Conservation (phyloP, 2,329 filamentous ascomycete species). For the Penicillium digitatum region DNA sequence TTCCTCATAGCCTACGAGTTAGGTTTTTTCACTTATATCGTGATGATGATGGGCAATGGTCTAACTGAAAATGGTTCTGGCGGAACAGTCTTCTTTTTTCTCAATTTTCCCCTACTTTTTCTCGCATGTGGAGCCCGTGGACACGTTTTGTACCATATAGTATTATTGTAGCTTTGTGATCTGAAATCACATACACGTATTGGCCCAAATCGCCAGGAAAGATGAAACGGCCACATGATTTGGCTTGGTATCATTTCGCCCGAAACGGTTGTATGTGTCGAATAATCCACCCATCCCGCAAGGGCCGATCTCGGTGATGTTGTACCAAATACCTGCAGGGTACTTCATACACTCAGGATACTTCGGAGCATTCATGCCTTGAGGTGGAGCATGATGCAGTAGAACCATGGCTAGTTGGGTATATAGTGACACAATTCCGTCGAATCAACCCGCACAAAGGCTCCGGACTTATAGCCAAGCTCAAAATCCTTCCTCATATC, state of each 20-base stretch:
- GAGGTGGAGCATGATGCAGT: conserved; percentile 8
- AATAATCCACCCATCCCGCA: conserved; percentile 2
- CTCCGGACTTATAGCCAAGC: conserved; percentile 4
- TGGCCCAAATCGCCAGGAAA: background rate
- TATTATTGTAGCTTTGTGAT: background rate
- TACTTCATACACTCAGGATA: background rate
- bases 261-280: background rate
- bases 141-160: background rate
- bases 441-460: conserved; percentile 8
- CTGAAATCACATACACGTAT: background rate
- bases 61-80: background rate
- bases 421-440: conserved; percentile 16
- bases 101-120: background rate
- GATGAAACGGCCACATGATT: background rate
- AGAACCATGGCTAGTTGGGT: conserved; percentile 9
- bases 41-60: background rate
- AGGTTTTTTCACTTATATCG: background rate
- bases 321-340: background rate
- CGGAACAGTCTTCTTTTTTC: background rate
- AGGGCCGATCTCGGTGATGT: conserved; percentile 12
- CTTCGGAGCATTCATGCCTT: conserved; percentile 10
- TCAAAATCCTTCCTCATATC: conserved; percentile 5
- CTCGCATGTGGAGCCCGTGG: background rate
- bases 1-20: background rate
- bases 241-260: background rate